A percentile compares a stretch with the other conserved stretches of the same genome.
Conservation (phyloP, 208 protist genomes). For the Leishmania major region DNA sequence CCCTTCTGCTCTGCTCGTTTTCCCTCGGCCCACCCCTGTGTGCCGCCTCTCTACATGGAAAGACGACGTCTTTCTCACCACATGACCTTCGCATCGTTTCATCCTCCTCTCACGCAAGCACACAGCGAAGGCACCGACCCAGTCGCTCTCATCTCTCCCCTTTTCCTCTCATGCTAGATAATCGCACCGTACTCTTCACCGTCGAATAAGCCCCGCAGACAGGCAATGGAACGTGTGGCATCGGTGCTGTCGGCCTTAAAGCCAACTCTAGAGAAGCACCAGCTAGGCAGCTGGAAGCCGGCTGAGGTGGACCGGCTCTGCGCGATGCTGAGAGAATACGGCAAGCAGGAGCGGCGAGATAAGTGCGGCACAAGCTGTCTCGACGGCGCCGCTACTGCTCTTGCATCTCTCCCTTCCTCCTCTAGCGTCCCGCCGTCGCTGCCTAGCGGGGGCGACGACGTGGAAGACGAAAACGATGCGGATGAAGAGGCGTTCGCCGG, state of each 20-base stretch:
- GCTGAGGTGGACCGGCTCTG: constrained; percentile 26
- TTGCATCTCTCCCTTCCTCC: neutral
- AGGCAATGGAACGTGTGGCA: constrained; percentile 17
- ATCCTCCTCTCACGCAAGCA: neutral
- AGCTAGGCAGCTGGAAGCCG: constrained; percentile 14
- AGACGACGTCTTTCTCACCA: too few relatives aligned
- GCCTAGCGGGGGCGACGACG: constrained; percentile 5
- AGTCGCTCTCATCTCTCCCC: too few relatives aligned
- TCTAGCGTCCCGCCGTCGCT: neutral
- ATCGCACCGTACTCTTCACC: neutral
- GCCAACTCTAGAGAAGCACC: constrained; percentile 21
- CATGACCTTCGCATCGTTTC: too few relatives aligned
- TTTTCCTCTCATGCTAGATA: neutral
- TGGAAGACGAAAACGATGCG: constrained; percentile 4
- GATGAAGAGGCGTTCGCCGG: constrained; percentile 36
- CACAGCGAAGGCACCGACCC: neutral
- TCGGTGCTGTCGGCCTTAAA: constrained; percentile 16
- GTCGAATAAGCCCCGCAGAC: neutral
- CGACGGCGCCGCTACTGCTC: neutral
- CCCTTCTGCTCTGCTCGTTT: neutral
- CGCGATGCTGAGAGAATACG: constrained; percentile 24
- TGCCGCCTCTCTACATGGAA: too few relatives aligned
- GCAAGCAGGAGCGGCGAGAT: neutral
- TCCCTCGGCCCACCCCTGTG: neutral
- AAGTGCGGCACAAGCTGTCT: neutral